A percentile compares a stretch with the other conserved stretches of the same genome.
Evolutionary conservation across 2,329 filamentous ascomycete species (phyloP).

Genomic region (Fusarium palustre): DNA sequence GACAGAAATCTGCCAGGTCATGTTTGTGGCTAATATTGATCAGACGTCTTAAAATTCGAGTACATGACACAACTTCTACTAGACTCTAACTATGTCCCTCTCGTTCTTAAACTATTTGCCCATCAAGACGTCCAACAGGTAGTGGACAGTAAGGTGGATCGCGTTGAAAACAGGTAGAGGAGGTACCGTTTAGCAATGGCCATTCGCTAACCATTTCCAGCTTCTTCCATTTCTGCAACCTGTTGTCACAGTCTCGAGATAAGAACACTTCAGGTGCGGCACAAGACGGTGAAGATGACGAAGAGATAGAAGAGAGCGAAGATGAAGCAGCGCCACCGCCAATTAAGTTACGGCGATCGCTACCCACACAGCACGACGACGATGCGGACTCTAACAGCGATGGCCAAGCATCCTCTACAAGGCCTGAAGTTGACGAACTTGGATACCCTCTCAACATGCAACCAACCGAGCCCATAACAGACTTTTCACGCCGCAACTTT

Average conservation of each 20-base stretch:
- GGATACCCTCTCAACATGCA: constrained; percentile 80
- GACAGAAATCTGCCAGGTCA: not conserved
- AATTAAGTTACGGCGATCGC: constrained; percentile 71
- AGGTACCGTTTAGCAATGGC: not conserved
- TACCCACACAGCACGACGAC: constrained; percentile 52
- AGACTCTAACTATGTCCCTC: constrained; percentile 93
- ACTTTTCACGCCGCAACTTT: constrained; percentile 94
- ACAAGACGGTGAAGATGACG: constrained; percentile 52
- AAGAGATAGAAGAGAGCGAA: constrained; percentile 65
- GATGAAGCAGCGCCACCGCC: constrained; percentile 88
- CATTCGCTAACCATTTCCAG: constrained; percentile 56
- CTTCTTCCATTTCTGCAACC: constrained; percentile 91
- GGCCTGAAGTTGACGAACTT: constrained; percentile 83
- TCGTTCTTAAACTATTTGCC: constrained; percentile 92
- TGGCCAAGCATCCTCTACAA: constrained; percentile 50
- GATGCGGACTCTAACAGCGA: constrained; percentile 49
- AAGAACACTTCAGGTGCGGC: constrained; percentile 51
- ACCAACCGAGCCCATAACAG: constrained; percentile 82
- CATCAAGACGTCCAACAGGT: constrained; percentile 93
- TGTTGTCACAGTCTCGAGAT: constrained; percentile 66
- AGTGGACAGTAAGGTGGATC: constrained; percentile 86
- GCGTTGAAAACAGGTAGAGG: constrained; percentile 79
- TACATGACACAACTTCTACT: constrained; percentile 93
- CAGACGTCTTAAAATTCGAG: constrained; percentile 94
- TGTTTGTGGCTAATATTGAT: constrained; percentile 28